Evolutionary conservation across 2,329 filamentous ascomycete species (phyloP).

Genomic region (Xylariales sp.): DNA sequence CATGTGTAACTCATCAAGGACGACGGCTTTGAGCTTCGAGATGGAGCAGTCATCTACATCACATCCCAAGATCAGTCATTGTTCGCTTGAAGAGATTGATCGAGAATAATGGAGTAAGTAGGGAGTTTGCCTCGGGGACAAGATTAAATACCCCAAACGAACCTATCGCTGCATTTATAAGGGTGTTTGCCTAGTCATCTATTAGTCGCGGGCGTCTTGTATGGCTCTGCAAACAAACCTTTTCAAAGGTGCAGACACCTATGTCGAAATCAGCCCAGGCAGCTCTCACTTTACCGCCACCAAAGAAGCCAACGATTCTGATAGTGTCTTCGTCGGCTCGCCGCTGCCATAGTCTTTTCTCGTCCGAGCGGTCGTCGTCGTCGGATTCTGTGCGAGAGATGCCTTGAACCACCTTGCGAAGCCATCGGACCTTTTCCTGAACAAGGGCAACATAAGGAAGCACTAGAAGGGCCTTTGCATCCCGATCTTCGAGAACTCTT

Average conservation of each 20-base stretch:
- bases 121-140: too few relatives aligned
- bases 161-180: slow-evolving; percentile 71
- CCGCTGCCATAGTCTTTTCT: slow-evolving; percentile 44
- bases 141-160: too few relatives aligned
- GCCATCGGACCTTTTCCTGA: slow-evolving; percentile 73
- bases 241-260: slow-evolving; percentile 75
- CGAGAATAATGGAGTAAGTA: too few relatives aligned
- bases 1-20: slow-evolving; percentile 80
- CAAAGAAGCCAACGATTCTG: slow-evolving; percentile 68
- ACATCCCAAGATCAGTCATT: too few relatives aligned
- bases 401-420: slow-evolving; percentile 61
- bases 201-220: slow-evolving; percentile 15
- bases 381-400: slow-evolving; percentile 39
- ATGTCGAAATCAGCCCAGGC: slow-evolving; percentile 74
- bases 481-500: slow-evolving; percentile 57
- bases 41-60: slow-evolving; percentile 65
- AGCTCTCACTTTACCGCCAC: slow-evolving; percentile 62
- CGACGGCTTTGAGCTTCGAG: slow-evolving; percentile 59
- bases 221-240: slow-evolving; percentile 37
- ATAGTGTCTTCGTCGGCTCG: slow-evolving; percentile 54
- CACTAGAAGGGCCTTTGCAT: slow-evolving; percentile 65
- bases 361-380: slow-evolving; percentile 25
- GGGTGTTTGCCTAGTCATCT: slow-evolving; percentile 58
- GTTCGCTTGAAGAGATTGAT: too few relatives aligned
- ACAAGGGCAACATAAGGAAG: slow-evolving; percentile 76